Base-by-base conservation (phyloP, 306 rosid species). In the Astragalus glycyphyllos region DNA sequence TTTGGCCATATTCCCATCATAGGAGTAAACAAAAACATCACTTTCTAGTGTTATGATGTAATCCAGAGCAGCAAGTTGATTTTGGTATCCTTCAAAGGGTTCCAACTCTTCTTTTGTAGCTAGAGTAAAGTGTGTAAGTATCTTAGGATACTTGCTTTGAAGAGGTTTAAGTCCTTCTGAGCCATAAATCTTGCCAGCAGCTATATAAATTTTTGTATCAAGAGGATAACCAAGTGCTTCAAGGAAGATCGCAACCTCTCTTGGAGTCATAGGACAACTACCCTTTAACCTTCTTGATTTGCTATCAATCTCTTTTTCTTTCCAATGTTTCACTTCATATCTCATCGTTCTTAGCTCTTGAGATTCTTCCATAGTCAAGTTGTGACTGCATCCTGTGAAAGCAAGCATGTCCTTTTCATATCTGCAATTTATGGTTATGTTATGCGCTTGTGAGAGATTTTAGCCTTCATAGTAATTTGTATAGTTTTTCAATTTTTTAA, bases 341-440 rank as follows among this genome's bases (percentile, higher is more conserved):
- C 94, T 86, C 87, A 82, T 76, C 5, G 17, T 23, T 26, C 10
- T 50, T 0, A 87, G 82, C 51, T 88, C 90, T 4, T 17, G 4
- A 0, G 82, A 68, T 78, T 90, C 91, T 6, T n/a, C 47, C 68
- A 10, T 46, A 53, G 79, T 84, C 0, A 88, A 77, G 50, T 84
- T 86, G 81, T 88, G 86, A 67, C 85, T 83, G 62, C 91, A 90
- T 10, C 96, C 90, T 32, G 90, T 84, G 86, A 88, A 90, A 58
- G 91, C 89, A 44, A 90, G 90, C 94, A 90, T 88, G 81, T 86
- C 94, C 82, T 81, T 88, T 77, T 90, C 96, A 68, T 90, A 87
- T 75, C 91, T 87, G 75, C 82, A 69, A 46, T 60, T 14, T 72
- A n/a, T 15, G 10, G 14, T n/a, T 50, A 42, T 44, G 14, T 16